phyloP scores from a whole-genome alignment of 2,329 filamentous ascomycete species.

The Aspergillus ochraceus region DNA sequence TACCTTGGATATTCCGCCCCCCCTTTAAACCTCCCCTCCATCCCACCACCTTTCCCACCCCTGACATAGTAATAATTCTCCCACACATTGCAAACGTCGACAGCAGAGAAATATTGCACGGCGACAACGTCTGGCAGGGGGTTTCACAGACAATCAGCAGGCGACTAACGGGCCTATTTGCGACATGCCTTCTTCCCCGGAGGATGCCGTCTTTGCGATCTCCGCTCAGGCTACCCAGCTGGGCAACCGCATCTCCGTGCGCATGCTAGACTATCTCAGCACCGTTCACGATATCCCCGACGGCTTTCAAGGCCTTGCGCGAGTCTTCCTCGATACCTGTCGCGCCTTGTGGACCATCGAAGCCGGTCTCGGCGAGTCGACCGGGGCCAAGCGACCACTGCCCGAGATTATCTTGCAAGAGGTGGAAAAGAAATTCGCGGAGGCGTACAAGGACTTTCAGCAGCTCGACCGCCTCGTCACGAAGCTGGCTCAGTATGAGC shows the following conservation, averaged over 20 bases:
- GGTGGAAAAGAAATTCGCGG: constrained; percentile 63
- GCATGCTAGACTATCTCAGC: constrained; percentile 64
- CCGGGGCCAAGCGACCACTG: constrained; percentile 53
- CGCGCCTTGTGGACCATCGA: constrained; percentile 69
- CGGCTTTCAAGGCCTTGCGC: constrained; percentile 61
- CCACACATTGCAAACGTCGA: not conserved
- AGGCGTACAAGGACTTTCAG: constrained; percentile 62
- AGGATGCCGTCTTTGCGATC: constrained; percentile 32
- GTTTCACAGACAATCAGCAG: not conserved
- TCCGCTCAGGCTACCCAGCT: constrained; percentile 60
- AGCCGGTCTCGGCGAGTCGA: constrained; percentile 60
- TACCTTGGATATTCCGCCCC: not conserved
- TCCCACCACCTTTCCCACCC: no score
- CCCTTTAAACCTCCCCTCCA: not conserved
- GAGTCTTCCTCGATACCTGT: constrained; percentile 67
- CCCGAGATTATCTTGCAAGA: constrained; percentile 63
- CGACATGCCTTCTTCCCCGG: constrained; percentile 8
- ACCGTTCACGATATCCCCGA: constrained; percentile 55
- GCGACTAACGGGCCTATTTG: not conserved
- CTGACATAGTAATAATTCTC: no score
- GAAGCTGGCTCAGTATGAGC: constrained; percentile 63
- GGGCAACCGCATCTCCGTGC: constrained; percentile 64
- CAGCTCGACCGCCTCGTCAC: constrained; percentile 63
- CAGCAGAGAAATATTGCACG: not conserved
- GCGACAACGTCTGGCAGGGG: not conserved